Conservation (phyloP, 768 basidiomycete species). For the Collybia sordida region DNA sequence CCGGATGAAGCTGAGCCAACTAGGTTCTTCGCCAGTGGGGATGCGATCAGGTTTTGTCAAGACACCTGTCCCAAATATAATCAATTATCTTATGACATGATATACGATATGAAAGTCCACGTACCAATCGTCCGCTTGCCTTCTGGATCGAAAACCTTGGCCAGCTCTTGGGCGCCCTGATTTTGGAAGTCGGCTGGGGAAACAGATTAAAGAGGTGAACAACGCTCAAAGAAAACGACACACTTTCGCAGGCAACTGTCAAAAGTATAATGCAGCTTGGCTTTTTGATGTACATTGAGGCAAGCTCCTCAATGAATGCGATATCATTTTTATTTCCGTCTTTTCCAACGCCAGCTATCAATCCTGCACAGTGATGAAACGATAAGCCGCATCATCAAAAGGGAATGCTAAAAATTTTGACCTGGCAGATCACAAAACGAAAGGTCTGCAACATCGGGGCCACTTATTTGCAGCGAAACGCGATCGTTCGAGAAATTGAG, state of each 20-base stretch:
- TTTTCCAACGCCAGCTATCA: slow-evolving; percentile 56
- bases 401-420: slow-evolving; percentile 60
- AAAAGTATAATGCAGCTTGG: slow-evolving; percentile 64
- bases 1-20: slow-evolving; percentile 57
- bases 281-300: slow-evolving; percentile 56
- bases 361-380: slow-evolving; percentile 31
- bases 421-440: slow-evolving; percentile 69
- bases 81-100: not conserved
- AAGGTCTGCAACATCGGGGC: slow-evolving; percentile 58
- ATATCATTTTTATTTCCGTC: slow-evolving; percentile 57
- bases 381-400: not conserved
- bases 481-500: slow-evolving; percentile 54
- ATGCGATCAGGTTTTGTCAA: slow-evolving; percentile 79
- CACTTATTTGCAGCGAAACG: slow-evolving; percentile 59
- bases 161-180: slow-evolving; percentile 67
- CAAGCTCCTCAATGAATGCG: slow-evolving; percentile 57
- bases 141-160: slow-evolving; percentile 56
- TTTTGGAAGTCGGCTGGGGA: slow-evolving; percentile 77
- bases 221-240: slow-evolving; percentile 13
- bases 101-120: slow-evolving; percentile 3
- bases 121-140: slow-evolving; percentile 72
- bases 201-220: not conserved
- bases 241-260: slow-evolving; percentile 66
- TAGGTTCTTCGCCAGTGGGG: slow-evolving; percentile 48
- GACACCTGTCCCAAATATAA: slow-evolving; percentile 43